Conservation (phyloP, 768 basidiomycete species). For the Cubamyces lactineus region DNA sequence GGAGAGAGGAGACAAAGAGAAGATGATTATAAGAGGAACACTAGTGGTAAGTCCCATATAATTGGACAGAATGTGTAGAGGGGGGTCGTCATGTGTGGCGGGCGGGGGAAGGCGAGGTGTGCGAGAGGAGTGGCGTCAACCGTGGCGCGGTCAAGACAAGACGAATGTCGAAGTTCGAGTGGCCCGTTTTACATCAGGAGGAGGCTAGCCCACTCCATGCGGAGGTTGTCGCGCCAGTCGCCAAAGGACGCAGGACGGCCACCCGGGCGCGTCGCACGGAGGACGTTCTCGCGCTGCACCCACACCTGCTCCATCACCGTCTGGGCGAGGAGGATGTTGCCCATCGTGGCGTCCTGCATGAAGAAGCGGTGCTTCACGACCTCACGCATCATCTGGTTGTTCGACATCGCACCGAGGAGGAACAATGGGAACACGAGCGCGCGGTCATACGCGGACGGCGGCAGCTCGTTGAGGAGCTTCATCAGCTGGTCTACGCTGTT, state of each 20-base stretch:
- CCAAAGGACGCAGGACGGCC: constrained; percentile 18
- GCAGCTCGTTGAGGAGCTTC: constrained; percentile 55
- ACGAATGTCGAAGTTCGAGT: not conserved
- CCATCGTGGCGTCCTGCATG: constrained; percentile 30
- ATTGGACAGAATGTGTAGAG: too few species aligned
- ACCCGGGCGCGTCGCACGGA: constrained; percentile 13
- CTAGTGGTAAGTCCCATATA: not conserved
- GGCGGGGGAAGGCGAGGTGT: not conserved
- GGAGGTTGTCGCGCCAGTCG: constrained; percentile 34
- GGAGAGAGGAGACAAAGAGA: not conserved
- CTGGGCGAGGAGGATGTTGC: constrained; percentile 30
- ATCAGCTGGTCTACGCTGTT: constrained; percentile 58
- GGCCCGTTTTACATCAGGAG: constrained; percentile 21
- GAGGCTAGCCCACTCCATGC: constrained; percentile 30
- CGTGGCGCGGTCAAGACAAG: not conserved
- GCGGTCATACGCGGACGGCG: constrained; percentile 64
- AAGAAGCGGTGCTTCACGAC: constrained; percentile 28
- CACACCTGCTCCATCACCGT: constrained; percentile 31
- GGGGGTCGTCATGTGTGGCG: not conserved
- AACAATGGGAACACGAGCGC: constrained; percentile 73
- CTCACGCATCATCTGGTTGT: constrained; percentile 53
- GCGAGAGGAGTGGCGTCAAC: not conserved
- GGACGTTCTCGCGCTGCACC: constrained; percentile 19
- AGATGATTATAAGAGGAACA: not conserved
- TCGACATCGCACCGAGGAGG: constrained; percentile 73